phyloP scores from a whole-genome alignment of 805 yeast genomes.

The Starmerella kuoi region DNA sequence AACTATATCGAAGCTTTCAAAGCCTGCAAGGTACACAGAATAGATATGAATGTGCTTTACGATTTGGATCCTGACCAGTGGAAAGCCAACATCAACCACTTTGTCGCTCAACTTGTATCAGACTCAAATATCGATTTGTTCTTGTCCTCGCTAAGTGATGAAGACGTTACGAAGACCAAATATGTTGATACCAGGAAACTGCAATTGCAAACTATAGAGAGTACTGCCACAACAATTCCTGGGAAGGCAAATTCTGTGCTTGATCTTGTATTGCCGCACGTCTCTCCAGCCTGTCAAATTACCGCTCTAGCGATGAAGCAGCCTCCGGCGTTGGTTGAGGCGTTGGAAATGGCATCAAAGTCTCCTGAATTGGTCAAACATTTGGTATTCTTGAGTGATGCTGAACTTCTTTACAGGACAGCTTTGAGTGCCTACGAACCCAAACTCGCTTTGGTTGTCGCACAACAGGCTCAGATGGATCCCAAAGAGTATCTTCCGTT shows the following conservation, averaged over 20 bases:
- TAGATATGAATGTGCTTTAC: constrained; percentile 77
- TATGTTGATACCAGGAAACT: constrained; percentile 54
- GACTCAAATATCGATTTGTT: constrained; percentile 77
- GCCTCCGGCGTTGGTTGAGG: constrained; percentile 74
- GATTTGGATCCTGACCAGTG: constrained; percentile 74
- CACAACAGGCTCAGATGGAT: constrained; percentile 94
- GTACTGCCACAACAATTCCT: background rate
- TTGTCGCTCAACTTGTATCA: constrained; percentile 56
- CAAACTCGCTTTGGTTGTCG: constrained; percentile 65
- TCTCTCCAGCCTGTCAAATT: constrained; percentile 42
- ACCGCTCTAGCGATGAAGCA: constrained; percentile 87
- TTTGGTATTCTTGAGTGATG: constrained; percentile 81
- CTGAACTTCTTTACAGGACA: constrained; percentile 63
- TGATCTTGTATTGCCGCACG: constrained; percentile 37
- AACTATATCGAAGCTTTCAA: constrained; percentile 63
- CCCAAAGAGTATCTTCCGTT: constrained; percentile 95
- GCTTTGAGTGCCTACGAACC: constrained; percentile 77
- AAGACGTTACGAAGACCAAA: constrained; percentile 70
- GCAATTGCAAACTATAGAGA: background rate
- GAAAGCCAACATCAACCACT: constrained; percentile 46
- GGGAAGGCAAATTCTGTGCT: constrained; percentile 64
- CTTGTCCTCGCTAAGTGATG: constrained; percentile 72
- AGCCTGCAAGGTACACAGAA: constrained; percentile 80
- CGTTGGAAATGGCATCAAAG: constrained; percentile 45
- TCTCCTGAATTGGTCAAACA: constrained; percentile 44